phyloP scores from a whole-genome alignment of 257 asterid genomes.

The Nicotiana attenuata region DNA sequence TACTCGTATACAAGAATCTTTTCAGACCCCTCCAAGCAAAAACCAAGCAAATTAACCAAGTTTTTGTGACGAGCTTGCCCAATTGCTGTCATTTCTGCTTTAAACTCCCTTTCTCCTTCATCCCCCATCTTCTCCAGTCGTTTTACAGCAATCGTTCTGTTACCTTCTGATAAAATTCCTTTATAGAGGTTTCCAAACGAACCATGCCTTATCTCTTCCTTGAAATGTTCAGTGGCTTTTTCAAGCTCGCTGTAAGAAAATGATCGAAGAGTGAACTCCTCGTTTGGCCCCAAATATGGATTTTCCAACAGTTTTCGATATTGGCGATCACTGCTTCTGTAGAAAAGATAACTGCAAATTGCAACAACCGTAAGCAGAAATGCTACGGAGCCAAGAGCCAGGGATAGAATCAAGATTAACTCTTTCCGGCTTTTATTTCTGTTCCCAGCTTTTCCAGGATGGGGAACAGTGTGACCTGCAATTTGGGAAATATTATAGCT shows the following conservation, averaged over 20 bases:
- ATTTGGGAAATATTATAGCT: not conserved
- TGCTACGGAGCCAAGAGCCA: constrained; percentile 14
- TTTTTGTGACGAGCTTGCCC: constrained; percentile 47
- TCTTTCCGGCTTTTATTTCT: not conserved
- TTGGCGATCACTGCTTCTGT: not conserved
- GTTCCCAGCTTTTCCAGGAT: not conserved
- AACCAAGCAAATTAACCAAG: constrained; percentile 47
- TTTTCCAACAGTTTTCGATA: constrained; percentile 14
- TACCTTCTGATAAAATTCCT: constrained; percentile 22
- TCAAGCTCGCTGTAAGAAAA: constrained; percentile 30
- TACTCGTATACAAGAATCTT: constrained; percentile 45
- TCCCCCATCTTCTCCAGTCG: constrained; percentile 27
- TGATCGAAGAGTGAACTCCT: constrained; percentile 26
- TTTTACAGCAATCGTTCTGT: constrained; percentile 38
- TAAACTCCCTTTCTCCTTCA: constrained; percentile 43
- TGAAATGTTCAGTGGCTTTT: constrained; percentile 37
- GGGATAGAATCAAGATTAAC: constrained; percentile 10
- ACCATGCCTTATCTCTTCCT: constrained; percentile 38
- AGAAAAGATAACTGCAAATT: constrained; percentile 8
- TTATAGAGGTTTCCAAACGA: constrained; percentile 41
- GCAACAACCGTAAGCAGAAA: constrained; percentile 9
- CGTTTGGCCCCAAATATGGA: constrained; percentile 8
- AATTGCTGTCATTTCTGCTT: constrained; percentile 41
- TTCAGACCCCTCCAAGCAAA: constrained; percentile 36
- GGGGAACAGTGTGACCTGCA: constrained; percentile 3